Conservation (phyloP, 176 grass and related monocot genomes). For the Musa troglodytarum region DNA sequence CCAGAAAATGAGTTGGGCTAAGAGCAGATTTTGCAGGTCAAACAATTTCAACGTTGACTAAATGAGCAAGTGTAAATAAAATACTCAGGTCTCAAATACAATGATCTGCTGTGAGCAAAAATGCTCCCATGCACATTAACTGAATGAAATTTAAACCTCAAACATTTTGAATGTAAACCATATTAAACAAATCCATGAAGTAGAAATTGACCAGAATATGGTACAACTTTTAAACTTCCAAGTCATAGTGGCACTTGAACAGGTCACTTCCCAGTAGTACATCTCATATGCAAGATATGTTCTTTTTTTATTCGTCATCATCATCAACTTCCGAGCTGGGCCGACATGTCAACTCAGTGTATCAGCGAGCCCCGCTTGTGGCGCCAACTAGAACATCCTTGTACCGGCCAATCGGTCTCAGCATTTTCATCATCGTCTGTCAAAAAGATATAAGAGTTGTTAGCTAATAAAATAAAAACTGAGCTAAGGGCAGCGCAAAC, state of each 20-base stretch:
- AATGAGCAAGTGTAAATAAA: too few species aligned
- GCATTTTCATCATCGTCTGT: constrained; percentile 15
- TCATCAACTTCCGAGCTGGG: neutral
- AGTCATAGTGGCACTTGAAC: neutral
- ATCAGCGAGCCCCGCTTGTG: neutral
- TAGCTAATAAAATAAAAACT: neutral
- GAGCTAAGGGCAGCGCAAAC: neutral
- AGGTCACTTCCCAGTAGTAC: neutral
- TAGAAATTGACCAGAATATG: neutral
- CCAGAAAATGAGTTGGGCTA: too few species aligned
- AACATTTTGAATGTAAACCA: neutral
- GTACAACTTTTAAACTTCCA: neutral
- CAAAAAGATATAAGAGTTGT: neutral
- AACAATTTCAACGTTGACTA: too few species aligned
- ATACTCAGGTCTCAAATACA: too few species aligned
- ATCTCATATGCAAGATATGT: neutral
- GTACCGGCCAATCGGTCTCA: neutral
- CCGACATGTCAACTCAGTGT: neutral
- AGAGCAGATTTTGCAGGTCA: too few species aligned
- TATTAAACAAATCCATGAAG: neutral
- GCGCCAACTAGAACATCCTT: constrained; percentile 6
- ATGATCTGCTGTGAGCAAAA: too few species aligned
- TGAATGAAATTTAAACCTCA: neutral
- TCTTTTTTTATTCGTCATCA: neutral
- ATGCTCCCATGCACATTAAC: too few species aligned